Evolutionary conservation across 495 filamentous ascomycete species (phyloP).

Genomic region (Daldinia concentrica): DNA sequence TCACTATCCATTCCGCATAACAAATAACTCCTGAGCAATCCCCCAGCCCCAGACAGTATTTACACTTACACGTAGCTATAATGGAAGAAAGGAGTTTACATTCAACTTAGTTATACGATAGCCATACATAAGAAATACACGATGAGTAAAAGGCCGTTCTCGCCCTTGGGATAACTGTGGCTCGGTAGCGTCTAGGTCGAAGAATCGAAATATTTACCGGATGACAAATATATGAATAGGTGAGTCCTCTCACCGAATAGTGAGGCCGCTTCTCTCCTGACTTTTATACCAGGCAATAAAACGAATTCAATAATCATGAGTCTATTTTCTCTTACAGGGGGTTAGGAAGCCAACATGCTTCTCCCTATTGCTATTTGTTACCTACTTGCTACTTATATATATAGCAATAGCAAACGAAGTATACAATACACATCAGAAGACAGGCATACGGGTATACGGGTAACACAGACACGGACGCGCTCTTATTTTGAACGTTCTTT

Average conservation of each 20-base stretch:
- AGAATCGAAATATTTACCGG: too few species aligned
- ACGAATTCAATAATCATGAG: neutral
- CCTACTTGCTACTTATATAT: neutral
- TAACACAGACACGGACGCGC: conserved; percentile 5
- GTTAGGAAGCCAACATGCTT: neutral
- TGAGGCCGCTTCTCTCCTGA: neutral
- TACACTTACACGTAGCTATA: too few species aligned
- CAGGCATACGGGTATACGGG: neutral
- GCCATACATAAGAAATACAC: too few species aligned
- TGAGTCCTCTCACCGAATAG: neutral
- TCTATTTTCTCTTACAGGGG: neutral
- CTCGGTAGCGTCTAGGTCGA: too few species aligned
- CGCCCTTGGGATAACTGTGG: too few species aligned
- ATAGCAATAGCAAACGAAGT: neutral
- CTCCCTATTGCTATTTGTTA: neutral
- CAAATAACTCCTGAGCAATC: too few species aligned
- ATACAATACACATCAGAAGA: neutral
- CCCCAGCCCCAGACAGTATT: too few species aligned
- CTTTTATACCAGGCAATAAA: neutral
- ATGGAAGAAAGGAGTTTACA: too few species aligned
- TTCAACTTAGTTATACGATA: too few species aligned
- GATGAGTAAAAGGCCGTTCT: too few species aligned
- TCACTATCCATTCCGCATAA: too few species aligned
- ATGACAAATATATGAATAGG: neutral
- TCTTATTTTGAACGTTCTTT: neutral